phyloP scores from a whole-genome alignment of 2,329 filamentous ascomycete species.

The Dactylellina haptotyla region DNA sequence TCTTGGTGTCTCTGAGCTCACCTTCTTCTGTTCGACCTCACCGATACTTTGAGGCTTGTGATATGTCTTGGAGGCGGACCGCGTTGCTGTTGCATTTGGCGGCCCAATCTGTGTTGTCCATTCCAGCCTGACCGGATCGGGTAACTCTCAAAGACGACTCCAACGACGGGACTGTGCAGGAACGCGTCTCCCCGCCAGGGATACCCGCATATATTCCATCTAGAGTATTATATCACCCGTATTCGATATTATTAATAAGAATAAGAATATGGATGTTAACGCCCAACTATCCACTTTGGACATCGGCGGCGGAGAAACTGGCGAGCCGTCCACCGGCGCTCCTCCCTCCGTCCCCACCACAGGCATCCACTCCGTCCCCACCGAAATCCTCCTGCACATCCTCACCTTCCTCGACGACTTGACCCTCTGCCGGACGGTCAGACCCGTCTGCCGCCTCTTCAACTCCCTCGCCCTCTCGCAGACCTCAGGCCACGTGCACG shows the following conservation, averaged over 20 bases:
- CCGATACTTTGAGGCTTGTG: neutral
- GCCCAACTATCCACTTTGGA: neutral
- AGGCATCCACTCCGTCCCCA: neutral
- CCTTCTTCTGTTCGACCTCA: neutral
- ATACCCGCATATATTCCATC: neutral
- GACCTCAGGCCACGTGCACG: neutral
- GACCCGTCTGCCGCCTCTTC: neutral
- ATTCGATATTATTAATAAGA: too few species aligned
- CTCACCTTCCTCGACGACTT: neutral
- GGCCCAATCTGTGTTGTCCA: neutral
- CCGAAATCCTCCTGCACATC: constrained; percentile 3
- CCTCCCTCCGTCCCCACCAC: neutral
- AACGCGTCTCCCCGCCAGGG: neutral
- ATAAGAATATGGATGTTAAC: neutral
- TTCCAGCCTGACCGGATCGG: neutral
- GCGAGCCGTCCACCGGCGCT: too few species aligned
- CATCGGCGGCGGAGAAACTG: neutral
- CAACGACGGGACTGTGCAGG: neutral
- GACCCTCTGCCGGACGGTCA: neutral
- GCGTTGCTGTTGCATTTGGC: neutral
- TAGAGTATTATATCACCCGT: neutral
- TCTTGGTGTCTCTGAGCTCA: neutral
- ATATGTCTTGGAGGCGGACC: neutral
- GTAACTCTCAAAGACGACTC: neutral
- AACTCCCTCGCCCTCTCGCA: neutral